Evolutionary conservation across 1,284 basidiomycete genomes (phyloP).

Genomic region (Apiotrichum gracile): DNA sequence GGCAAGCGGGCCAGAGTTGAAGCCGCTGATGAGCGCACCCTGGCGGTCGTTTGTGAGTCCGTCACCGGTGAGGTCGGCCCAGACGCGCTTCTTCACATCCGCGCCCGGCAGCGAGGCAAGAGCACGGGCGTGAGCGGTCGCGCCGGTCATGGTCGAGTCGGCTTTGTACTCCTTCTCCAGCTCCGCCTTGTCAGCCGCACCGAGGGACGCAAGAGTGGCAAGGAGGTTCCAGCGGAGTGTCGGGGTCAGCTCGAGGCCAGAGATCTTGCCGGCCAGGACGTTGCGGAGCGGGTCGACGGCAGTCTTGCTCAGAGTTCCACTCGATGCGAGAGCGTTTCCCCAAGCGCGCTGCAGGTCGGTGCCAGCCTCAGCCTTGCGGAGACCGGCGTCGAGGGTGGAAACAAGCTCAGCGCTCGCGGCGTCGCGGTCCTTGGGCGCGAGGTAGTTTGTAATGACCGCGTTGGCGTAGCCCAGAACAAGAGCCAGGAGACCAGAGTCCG

Average conservation of each 20-base stretch:
- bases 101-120: slow-evolving; percentile 2
- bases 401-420: neutral
- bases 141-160: slow-evolving; percentile 10
- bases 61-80: neutral
- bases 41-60: slow-evolving; percentile 8
- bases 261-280: neutral
- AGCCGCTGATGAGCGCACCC: slow-evolving; percentile 3
- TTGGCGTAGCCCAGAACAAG: neutral
- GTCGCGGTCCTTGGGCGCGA: neutral
- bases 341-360: slow-evolving; percentile 9
- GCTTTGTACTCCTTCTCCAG: slow-evolving; percentile 5
- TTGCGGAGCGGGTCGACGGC: neutral
- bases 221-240: slow-evolving; percentile 5
- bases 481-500: slow-evolving; percentile 3
- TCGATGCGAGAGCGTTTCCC: neutral
- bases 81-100: slow-evolving; percentile 1
- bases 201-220: slow-evolving; percentile 2
- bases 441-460: neutral
- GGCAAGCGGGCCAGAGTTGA: neutral
- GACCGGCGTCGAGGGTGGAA: neutral
- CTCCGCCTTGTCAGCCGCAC: neutral
- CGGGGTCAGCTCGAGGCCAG: slow-evolving; percentile 7
- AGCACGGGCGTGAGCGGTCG: slow-evolving; percentile 1
- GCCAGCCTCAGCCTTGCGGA: neutral
- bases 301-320: neutral